phyloP scores from a whole-genome alignment of 768 basidiomycete species.

The Boletus rex-veris region DNA sequence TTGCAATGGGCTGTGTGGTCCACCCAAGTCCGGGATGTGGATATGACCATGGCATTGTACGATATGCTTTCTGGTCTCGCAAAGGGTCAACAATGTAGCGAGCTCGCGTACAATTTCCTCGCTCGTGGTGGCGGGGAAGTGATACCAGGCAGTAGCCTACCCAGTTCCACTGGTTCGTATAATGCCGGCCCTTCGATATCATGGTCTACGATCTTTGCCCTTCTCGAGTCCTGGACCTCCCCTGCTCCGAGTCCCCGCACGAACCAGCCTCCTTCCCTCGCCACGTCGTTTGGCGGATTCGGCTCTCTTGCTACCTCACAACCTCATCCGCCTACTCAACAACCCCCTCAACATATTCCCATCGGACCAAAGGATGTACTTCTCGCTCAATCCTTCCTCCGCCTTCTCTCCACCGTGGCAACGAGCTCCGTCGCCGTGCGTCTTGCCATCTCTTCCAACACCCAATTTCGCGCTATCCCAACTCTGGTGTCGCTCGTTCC shows the following conservation, averaged over 20 bases:
- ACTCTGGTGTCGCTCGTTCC: slow-evolving; percentile 77
- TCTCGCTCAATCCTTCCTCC: slow-evolving; percentile 77
- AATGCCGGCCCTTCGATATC: slow-evolving; percentile 59
- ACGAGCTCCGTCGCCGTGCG: slow-evolving; percentile 75
- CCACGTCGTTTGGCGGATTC: slow-evolving; percentile 30
- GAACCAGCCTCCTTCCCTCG: slow-evolving; percentile 39
- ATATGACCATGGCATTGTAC: slow-evolving; percentile 76
- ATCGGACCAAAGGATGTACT: slow-evolving; percentile 71
- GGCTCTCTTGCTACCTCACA: slow-evolving; percentile 27
- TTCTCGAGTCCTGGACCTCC: slow-evolving; percentile 71
- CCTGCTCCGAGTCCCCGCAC: slow-evolving; percentile 46
- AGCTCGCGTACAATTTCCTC: slow-evolving; percentile 86
- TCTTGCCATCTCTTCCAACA: slow-evolving; percentile 69
- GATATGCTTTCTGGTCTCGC: slow-evolving; percentile 87
- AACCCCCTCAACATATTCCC: slow-evolving; percentile 40
- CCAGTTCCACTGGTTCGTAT: slow-evolving; percentile 34
- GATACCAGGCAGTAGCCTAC: slow-evolving; percentile 54
- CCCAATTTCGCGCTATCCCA: slow-evolving; percentile 77
- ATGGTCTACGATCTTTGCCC: slow-evolving; percentile 72
- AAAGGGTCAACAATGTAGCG: slow-evolving; percentile 81
- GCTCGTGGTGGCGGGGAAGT: slow-evolving; percentile 71
- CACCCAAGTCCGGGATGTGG: slow-evolving; percentile 66
- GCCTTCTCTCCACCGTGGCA: slow-evolving; percentile 72
- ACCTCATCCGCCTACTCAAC: slow-evolving; percentile 33
- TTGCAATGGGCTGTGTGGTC: slow-evolving; percentile 91